phyloP scores from a whole-genome alignment of 2,329 filamentous ascomycete genomes.

The Trichoderma oligosporum region DNA sequence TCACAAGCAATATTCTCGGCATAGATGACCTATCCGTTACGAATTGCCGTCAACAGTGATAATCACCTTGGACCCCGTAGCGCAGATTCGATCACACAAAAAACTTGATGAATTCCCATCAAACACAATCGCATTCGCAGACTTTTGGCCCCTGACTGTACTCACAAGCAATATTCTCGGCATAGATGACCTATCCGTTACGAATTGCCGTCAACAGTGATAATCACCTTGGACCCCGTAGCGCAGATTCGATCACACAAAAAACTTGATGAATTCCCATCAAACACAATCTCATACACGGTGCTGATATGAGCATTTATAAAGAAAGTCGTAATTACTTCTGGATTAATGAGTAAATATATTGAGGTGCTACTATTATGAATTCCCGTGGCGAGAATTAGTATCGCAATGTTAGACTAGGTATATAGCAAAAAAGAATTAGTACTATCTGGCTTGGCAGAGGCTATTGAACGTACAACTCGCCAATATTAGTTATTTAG shows the following conservation, averaged over 20 bases:
- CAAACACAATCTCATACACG: slow-evolving; percentile 97
- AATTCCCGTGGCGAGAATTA: no score
- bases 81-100: slow-evolving; percentile 86
- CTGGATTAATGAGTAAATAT: no score
- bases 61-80: slow-evolving; percentile 85
- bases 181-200: slow-evolving; percentile 63
- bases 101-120: slow-evolving; percentile 97
- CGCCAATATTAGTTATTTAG: no score
- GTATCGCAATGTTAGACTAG: no score
- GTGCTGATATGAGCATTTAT: slow-evolving; percentile 82
- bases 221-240: slow-evolving; percentile 84
- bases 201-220: slow-evolving; percentile 97
- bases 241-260: slow-evolving; percentile 92
- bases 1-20: no score
- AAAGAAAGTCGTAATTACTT: no score
- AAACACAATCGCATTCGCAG: slow-evolving; percentile 97
- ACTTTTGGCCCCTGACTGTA: no score
- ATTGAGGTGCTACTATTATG: no score
- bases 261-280: slow-evolving; percentile 94
- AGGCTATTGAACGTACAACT: no score
- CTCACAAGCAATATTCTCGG: no score
- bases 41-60: slow-evolving; percentile 97
- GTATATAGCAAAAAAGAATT: no score
- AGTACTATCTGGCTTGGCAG: no score
- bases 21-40: slow-evolving; percentile 67